phyloP scores from a whole-genome alignment of 2,329 filamentous ascomycete species.

The Claviceps citrina region DNA sequence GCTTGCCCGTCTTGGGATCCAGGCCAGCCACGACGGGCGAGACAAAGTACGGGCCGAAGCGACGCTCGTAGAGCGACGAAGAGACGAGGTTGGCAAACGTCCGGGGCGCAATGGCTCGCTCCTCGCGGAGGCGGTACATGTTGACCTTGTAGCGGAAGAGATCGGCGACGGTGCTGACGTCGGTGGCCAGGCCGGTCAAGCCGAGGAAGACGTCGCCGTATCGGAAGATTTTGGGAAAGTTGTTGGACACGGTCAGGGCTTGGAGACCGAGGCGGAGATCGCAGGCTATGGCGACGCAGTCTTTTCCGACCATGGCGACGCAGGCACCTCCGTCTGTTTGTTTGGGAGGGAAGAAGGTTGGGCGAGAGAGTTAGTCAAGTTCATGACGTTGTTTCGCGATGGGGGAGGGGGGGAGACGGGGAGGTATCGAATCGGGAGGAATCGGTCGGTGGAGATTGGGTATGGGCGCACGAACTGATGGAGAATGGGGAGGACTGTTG shows the following conservation, averaged over 20 bases:
- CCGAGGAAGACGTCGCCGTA: slow-evolving; percentile 93
- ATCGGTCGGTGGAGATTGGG: background rate
- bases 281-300: slow-evolving; percentile 98
- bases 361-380: slow-evolving; percentile 1
- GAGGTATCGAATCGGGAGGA: too few species aligned
- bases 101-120: slow-evolving; percentile 84
- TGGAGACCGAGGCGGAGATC: slow-evolving; percentile 95
- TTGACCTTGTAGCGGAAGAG: slow-evolving; percentile 99
- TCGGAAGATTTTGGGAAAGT: slow-evolving; percentile 99
- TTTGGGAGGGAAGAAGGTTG: background rate
- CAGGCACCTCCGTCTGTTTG: slow-evolving; percentile 67
- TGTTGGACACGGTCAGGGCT: slow-evolving; percentile 93
- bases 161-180: slow-evolving; percentile 86
- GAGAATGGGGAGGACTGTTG: slow-evolving; percentile 74
- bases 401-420: too few species aligned
- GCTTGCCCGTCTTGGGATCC: slow-evolving; percentile 83
- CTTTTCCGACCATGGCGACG: slow-evolving; percentile 98
- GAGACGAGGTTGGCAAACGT: slow-evolving; percentile 95
- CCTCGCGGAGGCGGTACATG: slow-evolving; percentile 97
- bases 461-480: slow-evolving; percentile 54
- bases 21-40: slow-evolving; percentile 88
- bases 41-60: slow-evolving; percentile 95
- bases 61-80: slow-evolving; percentile 78
- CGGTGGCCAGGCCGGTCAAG: slow-evolving; percentile 88
- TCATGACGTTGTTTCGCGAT: background rate